Evolutionary conservation across 2,329 filamentous ascomycete species (phyloP).

Genomic region (Exophiala aquamarina): DNA sequence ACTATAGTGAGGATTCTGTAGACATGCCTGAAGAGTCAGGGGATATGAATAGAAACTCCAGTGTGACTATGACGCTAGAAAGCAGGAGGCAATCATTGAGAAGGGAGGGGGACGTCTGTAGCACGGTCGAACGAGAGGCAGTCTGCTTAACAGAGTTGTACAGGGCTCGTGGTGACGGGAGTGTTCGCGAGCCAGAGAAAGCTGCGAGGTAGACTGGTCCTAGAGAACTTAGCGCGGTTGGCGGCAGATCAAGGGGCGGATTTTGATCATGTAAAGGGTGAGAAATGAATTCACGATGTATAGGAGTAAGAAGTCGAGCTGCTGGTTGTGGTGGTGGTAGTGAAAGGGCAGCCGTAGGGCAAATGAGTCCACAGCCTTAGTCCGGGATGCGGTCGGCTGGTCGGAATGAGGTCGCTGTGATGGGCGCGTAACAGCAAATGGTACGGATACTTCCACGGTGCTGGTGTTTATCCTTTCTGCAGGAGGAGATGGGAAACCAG

Average conservation of each 20-base stretch:
- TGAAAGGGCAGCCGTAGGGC: too few relatives aligned
- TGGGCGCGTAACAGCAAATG: too few relatives aligned
- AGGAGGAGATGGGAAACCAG: too few relatives aligned
- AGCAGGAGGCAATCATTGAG: constrained; percentile 11
- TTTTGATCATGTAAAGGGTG: background rate
- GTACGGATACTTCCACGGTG: too few relatives aligned
- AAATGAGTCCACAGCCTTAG: too few relatives aligned
- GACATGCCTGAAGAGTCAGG: background rate
- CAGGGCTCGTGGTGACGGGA: constrained; percentile 4
- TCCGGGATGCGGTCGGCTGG: too few relatives aligned
- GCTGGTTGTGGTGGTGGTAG: constrained; percentile 1
- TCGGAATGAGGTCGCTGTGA: too few relatives aligned
- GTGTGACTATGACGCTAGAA: constrained; percentile 4
- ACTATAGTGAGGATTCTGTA: constrained; percentile 1
- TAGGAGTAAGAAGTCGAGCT: background rate
- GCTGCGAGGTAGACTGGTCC: constrained; percentile 2
- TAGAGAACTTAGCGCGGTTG: constrained; percentile 6
- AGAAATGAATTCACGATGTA: constrained; percentile 1
- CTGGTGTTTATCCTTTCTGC: too few relatives aligned
- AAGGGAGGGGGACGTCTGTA: constrained; percentile 2
- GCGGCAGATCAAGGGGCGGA: constrained; percentile 18
- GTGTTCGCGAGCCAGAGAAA: constrained; percentile 7
- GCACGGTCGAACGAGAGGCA: constrained; percentile 3
- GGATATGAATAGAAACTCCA: constrained; percentile 7
- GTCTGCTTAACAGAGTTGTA: constrained; percentile 3